These are phyloP conservation scores for Citrus cavaleriei DNA, from an alignment of 345 rosid genomes.

Conservation along the genomic window DNA sequence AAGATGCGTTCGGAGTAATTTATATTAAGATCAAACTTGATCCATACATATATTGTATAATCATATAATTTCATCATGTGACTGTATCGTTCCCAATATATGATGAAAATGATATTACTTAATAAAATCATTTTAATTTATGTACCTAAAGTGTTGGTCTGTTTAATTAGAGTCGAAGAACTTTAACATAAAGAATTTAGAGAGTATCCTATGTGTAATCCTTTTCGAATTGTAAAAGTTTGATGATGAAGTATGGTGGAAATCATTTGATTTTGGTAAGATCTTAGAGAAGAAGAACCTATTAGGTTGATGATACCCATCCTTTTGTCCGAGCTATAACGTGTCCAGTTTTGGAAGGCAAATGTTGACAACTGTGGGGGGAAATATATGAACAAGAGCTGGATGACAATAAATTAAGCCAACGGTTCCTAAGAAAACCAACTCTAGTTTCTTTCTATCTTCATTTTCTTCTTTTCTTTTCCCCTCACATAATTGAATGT, in stretches of 20 bases:
- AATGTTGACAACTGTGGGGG: conserved; percentile 39
- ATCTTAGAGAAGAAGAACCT: background rate
- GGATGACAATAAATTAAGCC: conserved; percentile 37
- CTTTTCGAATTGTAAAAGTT: background rate
- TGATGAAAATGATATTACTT: too few species aligned
- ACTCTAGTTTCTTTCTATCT: background rate
- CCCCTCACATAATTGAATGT: background rate
- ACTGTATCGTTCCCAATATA: too few species aligned
- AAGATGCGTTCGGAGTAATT: too few species aligned
- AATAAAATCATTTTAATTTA: too few species aligned
- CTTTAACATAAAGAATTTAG: too few species aligned
- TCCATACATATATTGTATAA: too few species aligned
- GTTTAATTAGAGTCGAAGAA: too few species aligned
- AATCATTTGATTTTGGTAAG: background rate
- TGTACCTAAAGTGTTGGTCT: too few species aligned
- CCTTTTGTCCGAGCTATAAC: conserved; percentile 27
- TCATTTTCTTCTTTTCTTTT: background rate
- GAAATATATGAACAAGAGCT: conserved; percentile 37
- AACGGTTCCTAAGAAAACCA: background rate
- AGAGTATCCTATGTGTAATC: background rate
- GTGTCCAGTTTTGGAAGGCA: conserved; percentile 44
- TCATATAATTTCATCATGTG: too few species aligned
- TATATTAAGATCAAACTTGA: too few species aligned
- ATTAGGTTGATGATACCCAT: conserved; percentile 26
- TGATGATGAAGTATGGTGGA: background rate